Percentiles rank a stretch among this genome's conserved stretches.
Conservation (phyloP, 768 basidiomycete species). For the Trametes meyenii region DNA sequence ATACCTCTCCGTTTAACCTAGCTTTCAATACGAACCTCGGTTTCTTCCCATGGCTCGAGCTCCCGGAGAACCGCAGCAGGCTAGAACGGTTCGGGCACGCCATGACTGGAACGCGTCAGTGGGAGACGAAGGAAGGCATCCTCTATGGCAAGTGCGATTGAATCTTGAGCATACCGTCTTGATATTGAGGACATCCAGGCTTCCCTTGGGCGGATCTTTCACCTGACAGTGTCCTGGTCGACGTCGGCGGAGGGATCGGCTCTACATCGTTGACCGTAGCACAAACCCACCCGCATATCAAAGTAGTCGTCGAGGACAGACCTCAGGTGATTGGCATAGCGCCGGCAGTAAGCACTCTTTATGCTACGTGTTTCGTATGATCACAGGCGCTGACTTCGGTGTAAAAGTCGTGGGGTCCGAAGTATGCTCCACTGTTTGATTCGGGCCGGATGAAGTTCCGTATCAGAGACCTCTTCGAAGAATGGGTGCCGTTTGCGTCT, state of each 20-base stretch:
- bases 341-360: slow-evolving; percentile 9
- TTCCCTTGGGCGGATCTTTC: slow-evolving; percentile 25
- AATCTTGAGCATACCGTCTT: neutral
- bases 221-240: slow-evolving; percentile 14
- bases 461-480: slow-evolving; percentile 14
- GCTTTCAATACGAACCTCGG: slow-evolving; percentile 56
- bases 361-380: neutral
- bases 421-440: slow-evolving; percentile 11
- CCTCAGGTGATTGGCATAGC: slow-evolving; percentile 41
- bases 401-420: slow-evolving; percentile 19
- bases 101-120: slow-evolving; percentile 72
- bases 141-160: slow-evolving; percentile 3
- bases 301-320: slow-evolving; percentile 25
- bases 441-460: slow-evolving; percentile 21
- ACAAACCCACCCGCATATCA: slow-evolving; percentile 17
- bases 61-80: too few relatives aligned
- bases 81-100: too few relatives aligned
- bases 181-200: neutral
- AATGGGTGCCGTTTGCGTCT: slow-evolving; percentile 39
- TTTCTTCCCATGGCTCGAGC: slow-evolving; percentile 74
- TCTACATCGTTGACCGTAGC: slow-evolving; percentile 20
- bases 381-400: too few relatives aligned
- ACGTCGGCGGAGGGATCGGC: slow-evolving; percentile 27
- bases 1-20: slow-evolving; percentile 55
- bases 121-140: slow-evolving; percentile 65